Percentiles rank a stretch among this genome's conserved stretches.
phyloP scores from a whole-genome alignment of 2,329 filamentous ascomycete species.

The Pseudogymnoascus sp. region DNA sequence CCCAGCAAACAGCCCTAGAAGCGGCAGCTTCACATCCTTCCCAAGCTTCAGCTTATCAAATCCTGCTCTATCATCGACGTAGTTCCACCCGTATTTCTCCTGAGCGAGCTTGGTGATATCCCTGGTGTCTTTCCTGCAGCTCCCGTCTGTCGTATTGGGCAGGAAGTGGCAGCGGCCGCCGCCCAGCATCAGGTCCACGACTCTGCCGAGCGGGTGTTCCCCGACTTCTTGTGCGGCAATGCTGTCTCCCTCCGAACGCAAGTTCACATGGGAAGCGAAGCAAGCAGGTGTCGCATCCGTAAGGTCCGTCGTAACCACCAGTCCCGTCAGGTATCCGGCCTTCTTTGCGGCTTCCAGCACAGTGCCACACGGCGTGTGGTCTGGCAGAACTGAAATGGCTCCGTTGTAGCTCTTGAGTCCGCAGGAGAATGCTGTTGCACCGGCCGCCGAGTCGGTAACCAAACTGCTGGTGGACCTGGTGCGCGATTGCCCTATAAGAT shows the following conservation, averaged over 20 bases:
- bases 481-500: constrained; percentile 83
- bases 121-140: constrained; percentile 72
- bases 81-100: constrained; percentile 70
- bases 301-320: constrained; percentile 91
- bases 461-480: constrained; percentile 78
- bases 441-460: constrained; percentile 94
- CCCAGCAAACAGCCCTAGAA: constrained; percentile 77
- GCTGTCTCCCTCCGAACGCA: constrained; percentile 73
- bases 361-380: constrained; percentile 81
- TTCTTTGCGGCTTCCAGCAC: constrained; percentile 89
- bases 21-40: constrained; percentile 62
- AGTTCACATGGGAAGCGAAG: constrained; percentile 82
- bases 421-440: constrained; percentile 92
- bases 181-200: constrained; percentile 87
- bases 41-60: constrained; percentile 71
- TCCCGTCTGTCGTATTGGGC: constrained; percentile 70
- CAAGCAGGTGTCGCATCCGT: constrained; percentile 95
- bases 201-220: constrained; percentile 74
- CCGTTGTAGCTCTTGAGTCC: constrained; percentile 93
- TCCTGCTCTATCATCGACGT: constrained; percentile 61
- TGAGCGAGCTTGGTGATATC: constrained; percentile 69
- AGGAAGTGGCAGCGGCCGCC: constrained; percentile 92
- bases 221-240: constrained; percentile 92
- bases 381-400: constrained; percentile 82
- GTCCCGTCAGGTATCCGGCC: constrained; percentile 82